Evolutionary conservation across 257 asterid species (phyloP), one percentile per base, ranked within the genome.

Genomic region (Eucommia ulmoides): DNA sequence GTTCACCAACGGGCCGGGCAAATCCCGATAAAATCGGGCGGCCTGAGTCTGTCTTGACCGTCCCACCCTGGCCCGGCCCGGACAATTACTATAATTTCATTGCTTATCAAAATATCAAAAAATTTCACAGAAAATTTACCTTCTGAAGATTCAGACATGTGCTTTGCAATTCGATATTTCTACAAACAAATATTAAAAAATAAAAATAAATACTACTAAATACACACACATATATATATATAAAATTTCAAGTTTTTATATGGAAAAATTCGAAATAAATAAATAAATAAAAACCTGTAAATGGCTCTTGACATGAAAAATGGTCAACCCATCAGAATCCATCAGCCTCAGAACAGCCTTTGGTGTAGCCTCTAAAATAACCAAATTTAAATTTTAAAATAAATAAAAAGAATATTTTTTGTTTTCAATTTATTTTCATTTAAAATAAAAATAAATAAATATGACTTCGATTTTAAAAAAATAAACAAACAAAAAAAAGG

Each of bases 341-440:
- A 78, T 78, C 45, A 74, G 64, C 49, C 64, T 78, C 9, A 74
- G 77, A 15, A 71, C 64, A 50, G 54, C 77, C 59, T 69, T 78
- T 56, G 82, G 82, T 41, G 79, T 70, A 58, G 88, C 81, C 65
- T 70, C 77, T 69, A 69, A n/a, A n/a, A n/a, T n/a, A n/a, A n/a
- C n/a, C n/a, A n/a, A n/a, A n/a, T n/a, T n/a, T n/a, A n/a, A n/a
- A n/a, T n/a, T n/a, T n/a, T n/a, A n/a, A n/a, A n/a, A n/a, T n/a
- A n/a, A n/a, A n/a, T n/a, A n/a, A n/a, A n/a, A n/a, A n/a, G n/a
- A n/a, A n/a, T n/a, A n/a, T n/a, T n/a, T n/a, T n/a, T n/a, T n/a
- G n/a, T n/a, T n/a, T n/a, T n/a, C n/a, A n/a, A n/a, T n/a, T n/a
- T n/a, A n/a, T n/a, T n/a, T n/a, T n/a, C n/a, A n/a, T n/a, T n/a